Percentiles rank a stretch among this genome's conserved stretches.
Conservation (phyloP, 768 basidiomycete genomes). For the Nidula microcarpa region DNA sequence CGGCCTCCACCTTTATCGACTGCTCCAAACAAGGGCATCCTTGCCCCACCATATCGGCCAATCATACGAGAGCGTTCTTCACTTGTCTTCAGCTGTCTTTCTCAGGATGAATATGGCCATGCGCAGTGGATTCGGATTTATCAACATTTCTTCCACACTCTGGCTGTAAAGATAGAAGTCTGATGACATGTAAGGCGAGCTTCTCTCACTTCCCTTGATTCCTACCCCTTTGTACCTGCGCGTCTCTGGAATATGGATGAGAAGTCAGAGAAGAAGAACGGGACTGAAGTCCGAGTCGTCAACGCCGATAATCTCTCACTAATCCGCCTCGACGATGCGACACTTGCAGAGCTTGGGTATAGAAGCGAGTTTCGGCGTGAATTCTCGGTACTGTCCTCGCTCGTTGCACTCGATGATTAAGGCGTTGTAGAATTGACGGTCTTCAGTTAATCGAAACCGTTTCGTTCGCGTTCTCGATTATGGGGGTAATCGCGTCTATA, state of each 20-base stretch:
- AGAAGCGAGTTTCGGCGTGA: constrained; percentile 72
- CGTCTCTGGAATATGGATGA: background rate
- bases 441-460: constrained; percentile 55
- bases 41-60: constrained; percentile 13
- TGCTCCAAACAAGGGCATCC: no score
- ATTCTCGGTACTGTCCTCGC: constrained; percentile 50
- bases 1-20: no score
- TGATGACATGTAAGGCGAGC: background rate
- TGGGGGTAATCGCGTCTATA: constrained; percentile 71
- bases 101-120: background rate
- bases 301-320: constrained; percentile 7
- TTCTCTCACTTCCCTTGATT: no score
- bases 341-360: constrained; percentile 67
- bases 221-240: no score
- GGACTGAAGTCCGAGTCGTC: constrained; percentile 4
- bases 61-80: constrained; percentile 2
- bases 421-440: no score
- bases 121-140: background rate
- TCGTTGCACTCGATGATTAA: background rate
- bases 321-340: constrained; percentile 41
- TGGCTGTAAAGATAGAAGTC: background rate
- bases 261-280: background rate
- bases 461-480: constrained; percentile 66
- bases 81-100: background rate
- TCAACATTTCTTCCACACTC: background rate